Conservation (phyloP, 805 yeast genomes). For the Cyberlindnera mrakii region DNA sequence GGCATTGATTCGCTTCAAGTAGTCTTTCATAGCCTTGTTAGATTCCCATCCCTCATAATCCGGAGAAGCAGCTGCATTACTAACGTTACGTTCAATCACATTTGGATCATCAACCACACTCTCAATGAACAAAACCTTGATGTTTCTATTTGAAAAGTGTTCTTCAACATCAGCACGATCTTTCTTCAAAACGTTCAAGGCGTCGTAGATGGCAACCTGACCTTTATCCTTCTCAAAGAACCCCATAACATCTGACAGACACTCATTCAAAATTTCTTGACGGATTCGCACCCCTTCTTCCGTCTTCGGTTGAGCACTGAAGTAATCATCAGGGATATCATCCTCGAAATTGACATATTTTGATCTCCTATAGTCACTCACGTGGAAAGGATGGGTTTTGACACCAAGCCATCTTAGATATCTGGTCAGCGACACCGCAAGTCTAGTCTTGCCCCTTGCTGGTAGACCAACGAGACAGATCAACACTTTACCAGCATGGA, state of each 20-base stretch:
- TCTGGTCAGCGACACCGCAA: constrained; percentile 86
- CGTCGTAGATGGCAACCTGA: constrained; percentile 95
- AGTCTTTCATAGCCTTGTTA: constrained; percentile 70
- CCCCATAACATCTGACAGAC: constrained; percentile 60
- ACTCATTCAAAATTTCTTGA: constrained; percentile 50
- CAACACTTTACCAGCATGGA: constrained; percentile 92
- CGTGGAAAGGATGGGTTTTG: constrained; percentile 82
- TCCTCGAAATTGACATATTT: constrained; percentile 28
- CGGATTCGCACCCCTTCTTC: constrained; percentile 48
- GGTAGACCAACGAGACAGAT: constrained; percentile 89
- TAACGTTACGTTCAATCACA: constrained; percentile 67
- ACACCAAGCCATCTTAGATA: constrained; percentile 96
- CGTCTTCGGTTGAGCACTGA: constrained; percentile 47
- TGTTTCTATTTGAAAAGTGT: constrained; percentile 47
- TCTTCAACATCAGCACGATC: constrained; percentile 57
- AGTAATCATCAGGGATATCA: constrained; percentile 63
- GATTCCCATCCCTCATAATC: constrained; percentile 78
- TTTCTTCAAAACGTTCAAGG: constrained; percentile 75
- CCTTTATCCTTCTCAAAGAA: constrained; percentile 77
- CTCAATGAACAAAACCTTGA: constrained; percentile 84
- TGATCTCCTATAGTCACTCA: constrained; percentile 82
- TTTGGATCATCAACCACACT: constrained; percentile 70
- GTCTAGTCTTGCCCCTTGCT: constrained; percentile 91
- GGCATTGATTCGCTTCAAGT: constrained; percentile 60
- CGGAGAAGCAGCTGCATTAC: constrained; percentile 81